phyloP scores from a whole-genome alignment of 139 green algal genomes.

The Chlamydomonas incerta region DNA sequence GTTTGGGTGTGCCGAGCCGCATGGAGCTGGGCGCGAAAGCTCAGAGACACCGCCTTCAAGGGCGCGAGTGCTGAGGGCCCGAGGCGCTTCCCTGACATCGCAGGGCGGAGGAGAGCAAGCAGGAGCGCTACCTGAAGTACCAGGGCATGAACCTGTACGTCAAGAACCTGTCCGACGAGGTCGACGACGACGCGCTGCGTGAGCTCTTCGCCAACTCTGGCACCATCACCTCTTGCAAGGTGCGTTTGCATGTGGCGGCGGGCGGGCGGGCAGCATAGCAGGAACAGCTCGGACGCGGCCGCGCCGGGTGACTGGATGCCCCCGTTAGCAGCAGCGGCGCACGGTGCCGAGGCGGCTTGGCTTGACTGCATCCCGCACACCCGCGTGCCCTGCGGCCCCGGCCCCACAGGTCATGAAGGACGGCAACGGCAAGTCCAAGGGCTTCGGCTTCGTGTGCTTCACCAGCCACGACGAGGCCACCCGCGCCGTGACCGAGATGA shows the following conservation, averaged over 20 bases:
- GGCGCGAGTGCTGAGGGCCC: too few species aligned
- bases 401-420: constrained; percentile 83
- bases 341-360: too few species aligned
- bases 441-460: constrained; percentile 97
- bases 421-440: constrained; percentile 76
- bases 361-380: too few species aligned
- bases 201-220: constrained; percentile 72
- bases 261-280: too few species aligned
- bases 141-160: constrained; percentile 95
- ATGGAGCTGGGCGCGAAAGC: too few species aligned
- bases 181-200: constrained; percentile 80
- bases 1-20: too few species aligned
- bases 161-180: constrained; percentile 90
- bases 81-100: too few species aligned
- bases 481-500: constrained; percentile 88
- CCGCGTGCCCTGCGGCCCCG: too few species aligned
- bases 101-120: constrained; percentile 46
- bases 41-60: too few species aligned
- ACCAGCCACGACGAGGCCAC: constrained; percentile 86
- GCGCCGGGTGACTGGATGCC: too few species aligned
- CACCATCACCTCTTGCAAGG: constrained; percentile 91
- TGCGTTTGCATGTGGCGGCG: constrained; percentile 10
- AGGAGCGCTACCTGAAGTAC: constrained; percentile 84
- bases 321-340: too few species aligned
- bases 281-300: too few species aligned